Conservation (phyloP, 257 asterid genomes). For the Datura wrightii region DNA sequence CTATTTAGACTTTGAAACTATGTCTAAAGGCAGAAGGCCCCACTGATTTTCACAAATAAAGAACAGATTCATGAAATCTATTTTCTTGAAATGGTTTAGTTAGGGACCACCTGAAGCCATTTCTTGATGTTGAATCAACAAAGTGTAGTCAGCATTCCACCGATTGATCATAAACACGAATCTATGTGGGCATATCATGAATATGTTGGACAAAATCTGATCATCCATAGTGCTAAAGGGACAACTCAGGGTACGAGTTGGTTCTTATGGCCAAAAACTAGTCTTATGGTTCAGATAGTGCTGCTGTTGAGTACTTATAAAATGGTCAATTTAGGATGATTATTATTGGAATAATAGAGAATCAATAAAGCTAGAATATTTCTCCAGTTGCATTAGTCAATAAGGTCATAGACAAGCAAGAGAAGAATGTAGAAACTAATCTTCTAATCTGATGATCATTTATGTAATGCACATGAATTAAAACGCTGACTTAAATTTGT, state of each 20-base stretch:
- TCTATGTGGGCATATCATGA: background rate
- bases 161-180: background rate
- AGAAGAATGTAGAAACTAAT: slow-evolving; percentile 1
- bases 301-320: background rate
- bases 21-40: background rate
- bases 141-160: background rate
- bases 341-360: background rate
- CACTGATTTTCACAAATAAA: background rate
- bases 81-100: background rate
- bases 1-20: background rate
- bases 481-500: background rate
- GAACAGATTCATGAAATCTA: background rate
- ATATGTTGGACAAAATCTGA: background rate
- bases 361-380: background rate
- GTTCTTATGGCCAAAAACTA: background rate
- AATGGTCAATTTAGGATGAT: background rate
- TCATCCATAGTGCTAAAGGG: background rate
- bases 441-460: background rate
- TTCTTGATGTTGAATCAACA: background rate
- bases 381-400: background rate
- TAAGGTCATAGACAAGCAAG: background rate
- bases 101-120: background rate
- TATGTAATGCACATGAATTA: background rate
- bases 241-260: background rate
- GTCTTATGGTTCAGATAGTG: background rate